Percentiles rank a stretch among this genome's conserved stretches.
Evolutionary conservation across 768 basidiomycete species (phyloP).

Genomic region (Termitomyces heimii): DNA sequence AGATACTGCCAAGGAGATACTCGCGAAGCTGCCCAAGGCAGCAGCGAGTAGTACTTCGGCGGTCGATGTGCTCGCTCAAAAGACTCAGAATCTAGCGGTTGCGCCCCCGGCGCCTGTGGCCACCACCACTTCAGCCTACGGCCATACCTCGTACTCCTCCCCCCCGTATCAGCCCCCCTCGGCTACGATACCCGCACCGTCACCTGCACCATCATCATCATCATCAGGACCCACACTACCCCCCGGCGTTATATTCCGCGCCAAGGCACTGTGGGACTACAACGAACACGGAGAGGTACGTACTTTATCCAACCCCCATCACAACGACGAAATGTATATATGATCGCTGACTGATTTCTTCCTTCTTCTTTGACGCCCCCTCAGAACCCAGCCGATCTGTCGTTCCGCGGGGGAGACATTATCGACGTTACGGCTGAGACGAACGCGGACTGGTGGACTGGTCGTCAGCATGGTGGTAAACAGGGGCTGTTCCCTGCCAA

Average conservation of each 20-base stretch:
- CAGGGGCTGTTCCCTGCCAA: conserved; percentile 74
- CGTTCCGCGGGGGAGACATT: conserved; percentile 66
- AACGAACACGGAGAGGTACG: conserved; percentile 52
- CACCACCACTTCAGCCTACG: not conserved
- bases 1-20: conserved; percentile 39
- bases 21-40: conserved; percentile 31
- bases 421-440: conserved; percentile 71
- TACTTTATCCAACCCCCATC: not conserved
- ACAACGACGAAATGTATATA: not conserved
- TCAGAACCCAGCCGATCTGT: conserved; percentile 69
- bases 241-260: conserved; percentile 28
- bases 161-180: conserved; percentile 4
- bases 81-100: conserved; percentile 6
- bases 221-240: not conserved
- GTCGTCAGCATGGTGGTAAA: conserved; percentile 52
- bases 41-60: not conserved
- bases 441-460: conserved; percentile 85
- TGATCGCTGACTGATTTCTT: not conserved
- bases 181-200: not conserved
- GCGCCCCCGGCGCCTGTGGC: not conserved
- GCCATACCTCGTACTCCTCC: not conserved
- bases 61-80: not conserved
- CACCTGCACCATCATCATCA: not conserved
- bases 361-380: not conserved
- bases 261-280: conserved; percentile 58